These are phyloP conservation scores for Lactifluus hygrophoroides DNA, from an alignment of 768 basidiomycete genomes.

Conservation along the genomic window DNA sequence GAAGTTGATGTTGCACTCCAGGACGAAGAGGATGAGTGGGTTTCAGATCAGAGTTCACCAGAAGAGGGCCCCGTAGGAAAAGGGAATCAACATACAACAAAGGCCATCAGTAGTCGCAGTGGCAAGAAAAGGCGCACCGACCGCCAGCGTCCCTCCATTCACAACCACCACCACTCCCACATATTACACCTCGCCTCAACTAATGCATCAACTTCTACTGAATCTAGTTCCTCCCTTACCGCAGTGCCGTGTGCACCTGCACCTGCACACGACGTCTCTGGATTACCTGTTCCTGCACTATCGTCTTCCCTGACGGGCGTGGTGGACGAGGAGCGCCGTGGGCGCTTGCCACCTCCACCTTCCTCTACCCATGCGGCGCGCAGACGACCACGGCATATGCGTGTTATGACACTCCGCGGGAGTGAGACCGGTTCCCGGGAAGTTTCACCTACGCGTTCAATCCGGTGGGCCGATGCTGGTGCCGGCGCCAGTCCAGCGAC, in stretches of 20 bases:
- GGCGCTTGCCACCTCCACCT: conserved; percentile 16
- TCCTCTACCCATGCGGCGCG: conserved; percentile 10
- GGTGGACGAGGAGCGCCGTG: conserved; percentile 20
- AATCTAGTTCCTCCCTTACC: not conserved
- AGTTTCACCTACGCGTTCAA: conserved; percentile 39
- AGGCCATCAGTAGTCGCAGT: conserved; percentile 12
- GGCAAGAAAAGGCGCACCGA: not conserved
- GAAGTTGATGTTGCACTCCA: conserved; percentile 21
- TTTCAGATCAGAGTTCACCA: conserved; percentile 43
- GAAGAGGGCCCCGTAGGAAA: not conserved
- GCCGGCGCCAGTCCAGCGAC: conserved; percentile 19
- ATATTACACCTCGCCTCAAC: not conserved
- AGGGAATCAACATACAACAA: not conserved
- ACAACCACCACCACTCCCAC: not conserved
- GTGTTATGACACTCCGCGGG: conserved; percentile 27
- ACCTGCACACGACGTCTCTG: not conserved
- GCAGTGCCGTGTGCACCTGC: conserved; percentile 15
- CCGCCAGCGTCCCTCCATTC: not conserved
- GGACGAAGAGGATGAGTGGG: conserved; percentile 54
- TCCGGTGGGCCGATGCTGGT: conserved; percentile 36
- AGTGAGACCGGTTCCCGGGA: conserved; percentile 28
- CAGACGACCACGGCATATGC: conserved; percentile 23
- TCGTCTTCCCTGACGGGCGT: not conserved
- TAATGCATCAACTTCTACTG: not conserved
- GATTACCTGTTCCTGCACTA: not conserved